A percentile compares a stretch with the other conserved stretches of the same genome.
Conservation (phyloP, 176 grass and related monocot genomes). For the Oryza punctata region DNA sequence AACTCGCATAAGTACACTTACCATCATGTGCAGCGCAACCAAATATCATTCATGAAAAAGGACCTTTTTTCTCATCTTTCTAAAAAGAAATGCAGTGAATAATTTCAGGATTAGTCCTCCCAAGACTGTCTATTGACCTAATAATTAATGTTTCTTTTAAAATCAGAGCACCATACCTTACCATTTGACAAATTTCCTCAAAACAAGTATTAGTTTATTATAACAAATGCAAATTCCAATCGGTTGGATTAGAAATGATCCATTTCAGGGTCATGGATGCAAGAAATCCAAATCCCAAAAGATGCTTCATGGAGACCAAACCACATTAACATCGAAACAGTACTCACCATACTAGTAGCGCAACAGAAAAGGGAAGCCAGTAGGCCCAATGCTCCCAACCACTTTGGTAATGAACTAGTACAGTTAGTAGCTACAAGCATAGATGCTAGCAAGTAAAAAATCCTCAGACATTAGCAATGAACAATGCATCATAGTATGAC, state of each 20-base stretch:
- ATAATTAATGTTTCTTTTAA: neutral
- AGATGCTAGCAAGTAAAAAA: conserved; percentile 16
- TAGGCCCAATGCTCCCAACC: conserved; percentile 35
- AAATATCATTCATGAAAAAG: conserved; percentile 9
- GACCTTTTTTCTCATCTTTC: neutral
- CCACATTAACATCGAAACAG: conserved; percentile 37
- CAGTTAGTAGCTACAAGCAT: conserved; percentile 21
- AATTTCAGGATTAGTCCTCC: neutral
- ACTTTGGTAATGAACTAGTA: conserved; percentile 25
- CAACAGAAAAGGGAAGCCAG: conserved; percentile 33
- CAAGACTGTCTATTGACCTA: neutral
- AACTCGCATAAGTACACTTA: conserved; percentile 39
- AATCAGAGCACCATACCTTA: neutral
- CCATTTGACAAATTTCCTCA: neutral
- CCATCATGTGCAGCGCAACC: conserved; percentile 50
- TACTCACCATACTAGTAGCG: conserved; percentile 11
- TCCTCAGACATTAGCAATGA: conserved; percentile 5
- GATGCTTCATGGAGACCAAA: conserved; percentile 32
- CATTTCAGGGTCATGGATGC: conserved; percentile 37
- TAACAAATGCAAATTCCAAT: no score
- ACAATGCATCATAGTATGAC: conserved; percentile 9
- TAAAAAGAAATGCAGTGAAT: neutral
- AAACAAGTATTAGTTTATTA: neutral
- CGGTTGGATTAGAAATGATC: conserved; percentile 25
- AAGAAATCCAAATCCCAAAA: neutral